Evolutionary conservation across 169 alveolate species (phyloP).

Genomic region (Plasmodium inui): DNA sequence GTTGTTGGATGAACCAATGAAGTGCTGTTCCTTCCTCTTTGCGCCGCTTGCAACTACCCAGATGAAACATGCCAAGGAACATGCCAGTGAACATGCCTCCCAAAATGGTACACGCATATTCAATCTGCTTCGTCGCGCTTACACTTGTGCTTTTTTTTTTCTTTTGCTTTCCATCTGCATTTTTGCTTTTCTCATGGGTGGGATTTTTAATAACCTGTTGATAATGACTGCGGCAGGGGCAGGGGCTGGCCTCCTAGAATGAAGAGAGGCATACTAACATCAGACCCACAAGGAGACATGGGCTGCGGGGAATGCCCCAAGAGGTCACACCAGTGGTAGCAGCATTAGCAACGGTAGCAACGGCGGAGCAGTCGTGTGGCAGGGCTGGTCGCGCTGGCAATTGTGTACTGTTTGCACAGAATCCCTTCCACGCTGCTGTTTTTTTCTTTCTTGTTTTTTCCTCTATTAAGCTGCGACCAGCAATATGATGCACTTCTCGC

Average conservation of each 20-base stretch:
- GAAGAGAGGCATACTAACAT: neutral
- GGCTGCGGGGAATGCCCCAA: neutral
- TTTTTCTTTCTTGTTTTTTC: too few species aligned
- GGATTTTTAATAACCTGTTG: neutral
- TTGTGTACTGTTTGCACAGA: neutral
- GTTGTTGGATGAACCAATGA: neutral
- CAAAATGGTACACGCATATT: neutral
- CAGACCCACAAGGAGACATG: neutral
- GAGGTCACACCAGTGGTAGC: neutral
- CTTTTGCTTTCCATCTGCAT: neutral
- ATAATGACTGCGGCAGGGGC: neutral
- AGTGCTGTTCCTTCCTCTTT: constrained; percentile 2
- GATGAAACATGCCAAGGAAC: neutral
- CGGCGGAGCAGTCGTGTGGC: neutral
- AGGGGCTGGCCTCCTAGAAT: neutral
- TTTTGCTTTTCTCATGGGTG: neutral
- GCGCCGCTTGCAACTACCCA: neutral
- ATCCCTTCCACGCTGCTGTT: neutral
- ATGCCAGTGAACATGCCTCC: neutral
- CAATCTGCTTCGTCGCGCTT: neutral
- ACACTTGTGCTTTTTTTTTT: neutral
- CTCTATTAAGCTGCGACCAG: neutral
- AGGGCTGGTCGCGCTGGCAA: neutral
- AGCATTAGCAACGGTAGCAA: neutral
- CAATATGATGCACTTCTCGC: neutral